These are phyloP conservation scores for Trichoderma endophyticum DNA, from an alignment of 2,329 filamentous ascomycete genomes.

Conservation along the genomic window DNA sequence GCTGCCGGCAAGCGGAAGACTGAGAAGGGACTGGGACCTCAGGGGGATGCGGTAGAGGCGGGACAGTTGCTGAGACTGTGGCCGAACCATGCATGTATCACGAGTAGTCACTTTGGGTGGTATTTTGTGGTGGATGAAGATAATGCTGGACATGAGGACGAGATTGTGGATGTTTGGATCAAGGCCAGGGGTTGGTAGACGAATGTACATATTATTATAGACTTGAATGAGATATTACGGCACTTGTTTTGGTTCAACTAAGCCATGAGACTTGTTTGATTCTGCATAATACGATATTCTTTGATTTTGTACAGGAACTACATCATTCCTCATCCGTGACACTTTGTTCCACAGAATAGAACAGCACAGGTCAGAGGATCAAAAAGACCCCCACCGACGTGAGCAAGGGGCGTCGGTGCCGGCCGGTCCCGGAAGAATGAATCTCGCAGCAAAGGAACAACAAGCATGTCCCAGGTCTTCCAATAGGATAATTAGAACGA, in stretches of 20 bases:
- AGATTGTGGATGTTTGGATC: constrained; percentile 71
- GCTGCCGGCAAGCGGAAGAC: constrained; percentile 22
- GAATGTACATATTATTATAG: neutral
- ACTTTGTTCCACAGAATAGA: neutral
- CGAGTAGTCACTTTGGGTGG: constrained; percentile 67
- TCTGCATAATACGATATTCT: neutral
- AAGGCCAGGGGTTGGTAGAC: constrained; percentile 28
- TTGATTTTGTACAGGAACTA: neutral
- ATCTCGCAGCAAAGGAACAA: neutral
- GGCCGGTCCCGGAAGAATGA: neutral
- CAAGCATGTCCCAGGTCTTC: neutral
- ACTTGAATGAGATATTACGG: neutral
- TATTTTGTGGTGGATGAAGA: constrained; percentile 71
- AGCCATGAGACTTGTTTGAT: neutral
- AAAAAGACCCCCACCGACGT: constrained; percentile 6
- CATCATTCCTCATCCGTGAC: neutral
- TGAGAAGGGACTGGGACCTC: constrained; percentile 29
- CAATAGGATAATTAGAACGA: neutral
- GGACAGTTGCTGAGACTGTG: constrained; percentile 69
- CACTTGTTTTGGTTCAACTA: neutral
- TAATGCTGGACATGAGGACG: constrained; percentile 49
- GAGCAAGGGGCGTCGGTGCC: neutral
- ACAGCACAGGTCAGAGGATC: neutral
- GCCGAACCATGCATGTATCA: constrained; percentile 80
- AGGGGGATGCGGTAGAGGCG: constrained; percentile 42